phyloP scores from a whole-genome alignment of 1,139 yeast species.

The Geotrichum citri-aurantii region DNA sequence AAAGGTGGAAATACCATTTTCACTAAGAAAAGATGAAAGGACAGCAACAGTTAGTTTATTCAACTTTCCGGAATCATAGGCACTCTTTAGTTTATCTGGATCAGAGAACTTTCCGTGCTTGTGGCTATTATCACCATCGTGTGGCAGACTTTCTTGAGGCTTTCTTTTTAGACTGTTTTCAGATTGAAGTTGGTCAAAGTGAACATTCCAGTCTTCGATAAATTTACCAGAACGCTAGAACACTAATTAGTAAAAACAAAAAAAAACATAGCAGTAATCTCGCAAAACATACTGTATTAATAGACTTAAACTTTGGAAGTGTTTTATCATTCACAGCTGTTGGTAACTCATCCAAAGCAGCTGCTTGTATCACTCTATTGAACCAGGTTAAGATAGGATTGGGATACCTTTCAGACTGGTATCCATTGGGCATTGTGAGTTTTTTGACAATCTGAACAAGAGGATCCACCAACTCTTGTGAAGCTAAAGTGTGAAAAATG shows the following conservation, averaged over 20 bases:
- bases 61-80: constrained; percentile 14
- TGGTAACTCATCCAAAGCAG: constrained; percentile 51
- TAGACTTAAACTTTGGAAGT: constrained; percentile 35
- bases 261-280: too few relatives aligned
- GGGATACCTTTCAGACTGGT: constrained; percentile 52
- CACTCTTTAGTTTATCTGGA: constrained; percentile 9
- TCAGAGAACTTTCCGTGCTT: constrained; percentile 2
- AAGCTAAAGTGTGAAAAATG: constrained; percentile 23
- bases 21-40: constrained; percentile 3
- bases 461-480: constrained; percentile 33
- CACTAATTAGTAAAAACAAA: neutral
- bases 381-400: constrained; percentile 69
- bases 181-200: constrained; percentile 7
- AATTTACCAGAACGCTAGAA: constrained; percentile 21
- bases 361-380: constrained; percentile 58
- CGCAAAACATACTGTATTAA: constrained; percentile 24
- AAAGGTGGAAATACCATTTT: neutral
- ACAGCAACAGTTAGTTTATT: constrained; percentile 4
- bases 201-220: constrained; percentile 21
- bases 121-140: neutral
- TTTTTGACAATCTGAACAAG: constrained; percentile 40
- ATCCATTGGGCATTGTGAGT: constrained; percentile 44
- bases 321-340: constrained; percentile 35
- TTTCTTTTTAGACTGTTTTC: constrained; percentile 7
- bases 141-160: neutral